A percentile compares a stretch with the other conserved stretches of the same genome.
Conservation (phyloP, 2,329 filamentous ascomycete genomes). For the Ilyonectria sp. region DNA sequence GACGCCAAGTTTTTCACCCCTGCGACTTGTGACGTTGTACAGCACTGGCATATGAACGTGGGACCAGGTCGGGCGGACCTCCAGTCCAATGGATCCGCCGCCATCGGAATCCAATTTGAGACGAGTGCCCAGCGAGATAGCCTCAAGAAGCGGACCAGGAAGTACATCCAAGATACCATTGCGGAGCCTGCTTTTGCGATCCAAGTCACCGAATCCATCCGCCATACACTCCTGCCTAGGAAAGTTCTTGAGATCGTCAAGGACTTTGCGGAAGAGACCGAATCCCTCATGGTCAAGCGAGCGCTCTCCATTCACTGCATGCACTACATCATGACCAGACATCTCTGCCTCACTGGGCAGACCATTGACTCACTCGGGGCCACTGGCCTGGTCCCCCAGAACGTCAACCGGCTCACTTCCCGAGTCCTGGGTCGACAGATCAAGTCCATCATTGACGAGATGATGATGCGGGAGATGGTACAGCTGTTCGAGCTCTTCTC, state of each 20-base stretch:
- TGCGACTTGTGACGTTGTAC: constrained; percentile 62
- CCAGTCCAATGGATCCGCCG: constrained; percentile 59
- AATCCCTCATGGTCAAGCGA: constrained; percentile 66
- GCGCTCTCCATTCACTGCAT: constrained; percentile 70
- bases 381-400: constrained; percentile 61
- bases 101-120: constrained; percentile 66
- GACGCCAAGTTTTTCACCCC: constrained; percentile 68
- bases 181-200: constrained; percentile 64
- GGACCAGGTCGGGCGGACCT: constrained; percentile 58
- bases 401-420: constrained; percentile 63
- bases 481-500: constrained; percentile 67
- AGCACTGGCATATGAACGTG: constrained; percentile 65
- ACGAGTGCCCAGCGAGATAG: constrained; percentile 60
- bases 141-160: constrained; percentile 61
- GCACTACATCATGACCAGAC: constrained; percentile 71
- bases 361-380: constrained; percentile 59
- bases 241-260: constrained; percentile 65
- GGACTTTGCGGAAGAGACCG: constrained; percentile 61
- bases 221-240: constrained; percentile 61
- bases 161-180: constrained; percentile 65
- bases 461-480: constrained; percentile 67
- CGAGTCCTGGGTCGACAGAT: constrained; percentile 70
- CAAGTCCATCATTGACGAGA: constrained; percentile 70
- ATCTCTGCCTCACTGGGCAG: constrained; percentile 65
- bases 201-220: constrained; percentile 65